Evolutionary conservation across 345 rosid genomes (phyloP).

Genomic region (Dovyalis caffra): DNA sequence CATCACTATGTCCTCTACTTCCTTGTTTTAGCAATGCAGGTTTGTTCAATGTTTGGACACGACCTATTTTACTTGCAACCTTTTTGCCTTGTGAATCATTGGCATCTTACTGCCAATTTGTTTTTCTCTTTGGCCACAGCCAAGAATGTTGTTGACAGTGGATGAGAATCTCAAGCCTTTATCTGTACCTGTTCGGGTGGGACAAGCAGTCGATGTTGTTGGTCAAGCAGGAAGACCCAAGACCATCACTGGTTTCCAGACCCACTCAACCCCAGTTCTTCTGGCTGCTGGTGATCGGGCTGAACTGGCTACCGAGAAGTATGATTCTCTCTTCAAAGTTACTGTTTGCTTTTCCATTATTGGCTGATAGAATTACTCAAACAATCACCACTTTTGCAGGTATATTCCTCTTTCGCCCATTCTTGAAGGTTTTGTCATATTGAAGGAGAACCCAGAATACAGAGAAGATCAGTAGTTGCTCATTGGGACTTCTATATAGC

Average conservation of each 20-base stretch:
- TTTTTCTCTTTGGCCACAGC: constrained; percentile 42
- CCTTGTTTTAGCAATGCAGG: constrained; percentile 97
- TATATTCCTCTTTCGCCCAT: constrained; percentile 85
- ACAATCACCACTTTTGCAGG: constrained; percentile 33
- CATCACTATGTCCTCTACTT: constrained; percentile 88
- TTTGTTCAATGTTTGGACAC: constrained; percentile 20
- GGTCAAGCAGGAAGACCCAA: constrained; percentile 97
- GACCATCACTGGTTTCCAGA: constrained; percentile 95
- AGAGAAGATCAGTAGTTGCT: too few relatives aligned
- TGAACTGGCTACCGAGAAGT: constrained; percentile 94
- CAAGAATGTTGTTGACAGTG: constrained; percentile 89
- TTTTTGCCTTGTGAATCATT: neutral
- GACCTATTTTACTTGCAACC: neutral
- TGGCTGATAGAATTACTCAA: neutral
- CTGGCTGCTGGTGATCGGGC: constrained; percentile 95
- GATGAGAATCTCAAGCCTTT: constrained; percentile 80
- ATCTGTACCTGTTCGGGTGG: constrained; percentile 85
- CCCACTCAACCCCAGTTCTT: constrained; percentile 92
- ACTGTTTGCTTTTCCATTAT: neutral
- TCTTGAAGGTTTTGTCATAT: constrained; percentile 51
- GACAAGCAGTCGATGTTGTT: constrained; percentile 96
- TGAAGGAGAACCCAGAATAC: too few relatives aligned
- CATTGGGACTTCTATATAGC: too few relatives aligned
- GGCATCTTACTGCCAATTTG: neutral
- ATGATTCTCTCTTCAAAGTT: constrained; percentile 14